These are phyloP conservation scores for Alternaria panax DNA, from an alignment of 2,329 filamentous ascomycete genomes.

Conservation along the genomic window DNA sequence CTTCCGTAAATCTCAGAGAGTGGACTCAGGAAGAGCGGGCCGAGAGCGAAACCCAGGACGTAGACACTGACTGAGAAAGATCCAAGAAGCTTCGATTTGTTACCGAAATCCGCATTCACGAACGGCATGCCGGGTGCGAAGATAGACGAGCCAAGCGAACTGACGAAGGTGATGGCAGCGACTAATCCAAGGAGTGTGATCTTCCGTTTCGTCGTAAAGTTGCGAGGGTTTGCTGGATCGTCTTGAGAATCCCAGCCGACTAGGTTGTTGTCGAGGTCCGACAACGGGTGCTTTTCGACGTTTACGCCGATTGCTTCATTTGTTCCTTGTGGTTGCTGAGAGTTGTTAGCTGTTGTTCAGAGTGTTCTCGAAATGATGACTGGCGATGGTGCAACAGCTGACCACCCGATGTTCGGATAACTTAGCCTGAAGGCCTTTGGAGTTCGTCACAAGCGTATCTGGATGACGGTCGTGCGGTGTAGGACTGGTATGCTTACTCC, in stretches of 20 bases:
- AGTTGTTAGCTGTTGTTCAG: slow-evolving; percentile 2
- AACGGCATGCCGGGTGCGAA: slow-evolving; percentile 45
- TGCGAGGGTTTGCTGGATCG: slow-evolving; percentile 45
- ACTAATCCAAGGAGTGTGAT: slow-evolving; percentile 39
- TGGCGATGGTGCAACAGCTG: background rate
- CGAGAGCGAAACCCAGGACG: slow-evolving; percentile 45
- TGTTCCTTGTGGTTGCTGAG: slow-evolving; percentile 16
- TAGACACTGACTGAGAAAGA: slow-evolving; percentile 47
- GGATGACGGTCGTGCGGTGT: background rate
- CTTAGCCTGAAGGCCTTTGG: background rate
- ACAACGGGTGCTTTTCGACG: slow-evolving; percentile 43
- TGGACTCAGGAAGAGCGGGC: slow-evolving; percentile 44
- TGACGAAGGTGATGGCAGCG: slow-evolving; percentile 44
- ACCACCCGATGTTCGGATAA: background rate
- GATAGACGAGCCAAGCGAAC: slow-evolving; percentile 47
- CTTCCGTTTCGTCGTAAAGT: slow-evolving; percentile 39
- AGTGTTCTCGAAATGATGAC: background rate
- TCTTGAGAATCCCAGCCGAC: slow-evolving; percentile 49
- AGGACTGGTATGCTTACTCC: slow-evolving; percentile 14
- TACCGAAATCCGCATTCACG: slow-evolving; percentile 42
- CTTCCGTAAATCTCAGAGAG: slow-evolving; percentile 48
- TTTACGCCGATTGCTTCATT: slow-evolving; percentile 32
- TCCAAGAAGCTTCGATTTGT: slow-evolving; percentile 40
- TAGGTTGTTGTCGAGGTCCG: slow-evolving; percentile 43
- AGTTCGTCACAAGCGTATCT: background rate